phyloP scores from a whole-genome alignment of 805 yeast species.

The Candida khao-thaluensis region DNA sequence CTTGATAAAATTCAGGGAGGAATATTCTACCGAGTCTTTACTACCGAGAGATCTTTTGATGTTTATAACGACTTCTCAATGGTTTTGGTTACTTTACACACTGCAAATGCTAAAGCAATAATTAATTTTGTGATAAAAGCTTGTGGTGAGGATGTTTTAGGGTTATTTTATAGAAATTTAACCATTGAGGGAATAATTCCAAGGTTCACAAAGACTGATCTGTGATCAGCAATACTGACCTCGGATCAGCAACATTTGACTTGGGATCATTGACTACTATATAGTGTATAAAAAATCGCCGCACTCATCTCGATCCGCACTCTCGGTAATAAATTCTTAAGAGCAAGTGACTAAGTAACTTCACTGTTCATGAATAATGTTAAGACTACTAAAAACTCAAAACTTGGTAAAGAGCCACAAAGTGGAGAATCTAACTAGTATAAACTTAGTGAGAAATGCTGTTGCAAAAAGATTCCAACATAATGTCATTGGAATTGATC shows the following conservation, averaged over 20 bases:
- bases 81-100: slow-evolving; percentile 1
- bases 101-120: slow-evolving; percentile 2
- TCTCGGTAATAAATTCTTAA: background rate
- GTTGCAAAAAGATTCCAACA: slow-evolving; percentile 6
- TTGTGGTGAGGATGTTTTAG: slow-evolving; percentile 15
- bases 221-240: too few relatives aligned
- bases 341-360: background rate
- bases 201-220: too few relatives aligned
- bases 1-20: background rate
- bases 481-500: slow-evolving; percentile 66
- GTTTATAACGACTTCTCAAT: slow-evolving; percentile 15
- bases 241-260: too few relatives aligned
- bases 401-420: too few relatives aligned
- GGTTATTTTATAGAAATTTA: background rate
- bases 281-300: too few relatives aligned
- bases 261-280: too few relatives aligned
- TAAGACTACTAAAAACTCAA: background rate
- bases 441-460: too few relatives aligned
- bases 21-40: background rate
- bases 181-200: background rate
- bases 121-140: slow-evolving; percentile 10
- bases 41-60: slow-evolving; percentile 10
- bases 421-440: too few relatives aligned
- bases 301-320: slow-evolving; percentile 1
- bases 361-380: background rate